Base-by-base conservation (phyloP, 768 basidiomycete genomes). In the Harrya chromipes region DNA sequence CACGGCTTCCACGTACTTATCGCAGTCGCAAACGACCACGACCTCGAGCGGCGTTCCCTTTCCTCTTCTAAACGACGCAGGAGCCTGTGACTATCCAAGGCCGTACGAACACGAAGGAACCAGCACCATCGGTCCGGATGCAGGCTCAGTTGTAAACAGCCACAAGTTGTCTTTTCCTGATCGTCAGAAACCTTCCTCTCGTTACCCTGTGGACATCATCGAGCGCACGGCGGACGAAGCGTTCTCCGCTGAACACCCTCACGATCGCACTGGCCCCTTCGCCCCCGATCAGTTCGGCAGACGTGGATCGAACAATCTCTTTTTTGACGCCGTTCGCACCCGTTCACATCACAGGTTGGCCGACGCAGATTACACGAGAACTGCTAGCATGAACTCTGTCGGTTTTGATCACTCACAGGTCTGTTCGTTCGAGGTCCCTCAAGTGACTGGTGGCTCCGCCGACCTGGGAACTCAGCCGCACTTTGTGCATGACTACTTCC, bases 281-380 rank as follows among this genome's bases (percentile, higher is more conserved):
- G 9, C 38, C 42, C 16, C 54, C 34, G 62, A 57, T 57, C 66
- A 66, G 36, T 56, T 55, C 44, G 66, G 65, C 35, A 65, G 70
- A 37, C 70, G 65, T 33, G 63, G 58, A 38, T 69, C 69, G 40
- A 73, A 72, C 52, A 67, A 71, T 45, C 54, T 71, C 14, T 59
- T 70, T 46, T 74, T 74, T 53, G 75, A 72, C 65, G 65, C 71
- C 36, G 61, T 70, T 42, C 59, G 56, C 45, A 48, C 61, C 17
- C 66, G 61, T 20, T 13, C 47, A 29, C 54, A 63, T 34, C 60
- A 70, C 45, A 68, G 49, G 49, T 47, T 46, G 43, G 50, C 44
- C 46, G 63, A 65, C 45, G 43, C 53, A 27, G 63, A 64, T 41
- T 50, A 50, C 45, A 40, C 24, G 43, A 57, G 55, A 23, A 59